Evolutionary conservation across 108 stramenopile species (phyloP).

Genomic region (Stephanodiscus minutulus): DNA sequence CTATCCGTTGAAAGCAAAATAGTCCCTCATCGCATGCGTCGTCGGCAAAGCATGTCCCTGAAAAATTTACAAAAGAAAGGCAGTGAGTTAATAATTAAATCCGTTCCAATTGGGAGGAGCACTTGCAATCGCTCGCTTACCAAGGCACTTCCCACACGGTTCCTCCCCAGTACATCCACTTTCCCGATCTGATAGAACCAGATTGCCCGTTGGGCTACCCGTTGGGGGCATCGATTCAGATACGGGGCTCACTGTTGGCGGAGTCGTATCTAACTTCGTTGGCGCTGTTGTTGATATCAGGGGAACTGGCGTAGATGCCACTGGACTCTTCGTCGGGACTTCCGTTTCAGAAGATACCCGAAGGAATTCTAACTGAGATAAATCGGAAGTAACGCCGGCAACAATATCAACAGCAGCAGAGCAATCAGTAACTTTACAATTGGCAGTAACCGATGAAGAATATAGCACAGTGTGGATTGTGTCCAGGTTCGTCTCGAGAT

Average conservation of each 20-base stretch:
- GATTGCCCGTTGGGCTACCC: not conserved
- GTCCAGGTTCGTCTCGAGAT: not conserved
- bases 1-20: constrained; percentile 7
- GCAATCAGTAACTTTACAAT: constrained; percentile 23
- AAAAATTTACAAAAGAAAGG: not conserved
- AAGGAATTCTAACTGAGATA: constrained; percentile 15
- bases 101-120: not conserved
- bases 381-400: not conserved
- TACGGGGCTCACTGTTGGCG: constrained; percentile 9
- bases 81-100: not conserved
- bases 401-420: constrained; percentile 13
- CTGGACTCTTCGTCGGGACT: constrained; percentile 9
- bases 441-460: constrained; percentile 30
- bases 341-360: constrained; percentile 3
- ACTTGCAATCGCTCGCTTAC: not conserved
- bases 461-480: constrained; percentile 25
- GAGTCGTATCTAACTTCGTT: constrained; percentile 4
- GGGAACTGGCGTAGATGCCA: not conserved
- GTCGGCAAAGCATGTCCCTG: constrained; percentile 8
- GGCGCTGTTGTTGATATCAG: constrained; percentile 3
- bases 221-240: constrained; percentile 1
- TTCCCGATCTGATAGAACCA: not conserved
- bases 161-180: not conserved
- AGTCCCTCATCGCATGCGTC: constrained; percentile 9
- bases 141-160: constrained; percentile 3